Base-by-base conservation (phyloP, 2,329 filamentous ascomycete genomes). In the Microdochium trichocladiopsis region DNA sequence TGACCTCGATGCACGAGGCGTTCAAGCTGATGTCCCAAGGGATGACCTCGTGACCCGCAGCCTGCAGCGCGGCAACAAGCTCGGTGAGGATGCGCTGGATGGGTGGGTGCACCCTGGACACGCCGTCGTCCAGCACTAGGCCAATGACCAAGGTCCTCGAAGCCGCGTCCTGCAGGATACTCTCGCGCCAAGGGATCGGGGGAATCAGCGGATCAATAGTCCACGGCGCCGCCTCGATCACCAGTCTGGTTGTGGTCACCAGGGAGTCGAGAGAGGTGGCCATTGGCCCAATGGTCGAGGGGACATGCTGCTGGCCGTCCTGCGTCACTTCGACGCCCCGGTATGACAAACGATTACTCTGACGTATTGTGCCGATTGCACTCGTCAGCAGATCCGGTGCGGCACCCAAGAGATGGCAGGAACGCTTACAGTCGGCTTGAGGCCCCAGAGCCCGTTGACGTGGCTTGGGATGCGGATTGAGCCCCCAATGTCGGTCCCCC, bases 301-400 rank as follows among this genome's bases (percentile, higher is more conserved):
- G 82, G 0, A 86, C 77, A 62, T 86, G 81, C 52, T 84, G 79
- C 59, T 86, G 82, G 2, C 83, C 81, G 43, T 84, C 80, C 0
- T 78, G 83, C 0, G 81, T 83, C 0, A 85, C 82, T 0, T 79
- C 72, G 0, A 82, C 78, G 0, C 80, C 81, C 12, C 72, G 61
- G 50, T 85, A 86, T 0, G 82, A 79, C 1, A 84, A 60, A 4
- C 82, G 73, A 2, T 72, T 69, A 56, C 77, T 83, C 79, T 41
- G 36, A 18, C 28, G 28, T 14, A 14, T 8, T 33, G 28, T 8
- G 28, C 28, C 8, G 14, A 8, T 8, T 8, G 28, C 28, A 33
- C n/a, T 41, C 8, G 21, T 45, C 31, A 50, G 14, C 25, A n/a
- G 33, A 28, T 25, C 12, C 45, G n/a, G n/a, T n/a, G n/a, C n/a